phyloP scores from a whole-genome alignment of 2,329 filamentous ascomycete genomes.

The Aspergillus thermomutatus region DNA sequence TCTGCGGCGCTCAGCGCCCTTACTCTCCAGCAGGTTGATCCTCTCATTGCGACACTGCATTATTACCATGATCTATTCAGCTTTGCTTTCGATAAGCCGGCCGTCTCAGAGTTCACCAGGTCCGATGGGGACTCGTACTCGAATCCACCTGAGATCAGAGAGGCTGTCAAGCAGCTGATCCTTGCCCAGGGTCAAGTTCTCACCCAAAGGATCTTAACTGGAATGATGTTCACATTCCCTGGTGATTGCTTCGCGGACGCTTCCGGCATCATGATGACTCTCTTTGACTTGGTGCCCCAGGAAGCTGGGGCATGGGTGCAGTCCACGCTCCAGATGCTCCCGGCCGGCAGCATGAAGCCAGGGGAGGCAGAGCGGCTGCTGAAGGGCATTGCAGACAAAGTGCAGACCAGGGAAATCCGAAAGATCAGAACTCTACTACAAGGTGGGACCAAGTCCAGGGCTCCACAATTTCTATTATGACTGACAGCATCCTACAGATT shows the following conservation, averaged over 20 bases:
- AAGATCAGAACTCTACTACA: slow-evolving; percentile 84
- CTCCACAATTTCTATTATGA: background rate
- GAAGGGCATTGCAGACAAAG: slow-evolving; percentile 73
- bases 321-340: slow-evolving; percentile 77
- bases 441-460: slow-evolving; percentile 26
- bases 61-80: slow-evolving; percentile 88
- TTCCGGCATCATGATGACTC: slow-evolving; percentile 81
- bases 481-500: slow-evolving; percentile 57
- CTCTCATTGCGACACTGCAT: slow-evolving; percentile 85
- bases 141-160: slow-evolving; percentile 67
- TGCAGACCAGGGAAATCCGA: slow-evolving; percentile 65
- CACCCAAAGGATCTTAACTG: slow-evolving; percentile 85
- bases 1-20: slow-evolving; percentile 83
- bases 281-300: slow-evolving; percentile 82
- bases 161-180: slow-evolving; percentile 70
- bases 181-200: slow-evolving; percentile 69
- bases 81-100: slow-evolving; percentile 73
- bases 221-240: slow-evolving; percentile 99
- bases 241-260: slow-evolving; percentile 93
- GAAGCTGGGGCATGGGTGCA: slow-evolving; percentile 81
- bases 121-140: slow-evolving; percentile 56
- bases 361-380: slow-evolving; percentile 79
- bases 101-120: slow-evolving; percentile 56
- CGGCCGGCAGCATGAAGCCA: slow-evolving; percentile 73
- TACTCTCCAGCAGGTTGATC: slow-evolving; percentile 85